Percentiles rank a stretch among this genome's conserved stretches.
Evolutionary conservation across 306 rosid genomes (phyloP).

Genomic region (Erythrophleum fordii): DNA sequence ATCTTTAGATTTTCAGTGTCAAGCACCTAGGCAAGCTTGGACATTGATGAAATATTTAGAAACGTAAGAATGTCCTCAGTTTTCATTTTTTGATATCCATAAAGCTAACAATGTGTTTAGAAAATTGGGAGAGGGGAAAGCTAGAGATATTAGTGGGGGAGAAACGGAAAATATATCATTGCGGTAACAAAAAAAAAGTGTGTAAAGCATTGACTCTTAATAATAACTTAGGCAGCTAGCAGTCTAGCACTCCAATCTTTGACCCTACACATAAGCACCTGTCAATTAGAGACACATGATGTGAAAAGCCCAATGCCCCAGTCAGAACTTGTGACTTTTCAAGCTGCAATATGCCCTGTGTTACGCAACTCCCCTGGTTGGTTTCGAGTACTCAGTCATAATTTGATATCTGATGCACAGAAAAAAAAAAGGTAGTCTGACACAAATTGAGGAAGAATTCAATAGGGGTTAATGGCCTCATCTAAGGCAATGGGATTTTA

Average conservation of each 20-base stretch:
- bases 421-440: background rate
- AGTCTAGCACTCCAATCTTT: no score
- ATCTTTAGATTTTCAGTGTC: no score
- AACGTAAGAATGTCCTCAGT: background rate
- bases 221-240: background rate
- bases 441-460: background rate
- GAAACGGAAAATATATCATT: no score
- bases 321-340: no score
- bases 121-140: no score
- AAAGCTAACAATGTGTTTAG: no score
- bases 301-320: no score
- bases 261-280: background rate
- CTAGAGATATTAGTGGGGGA: background rate
- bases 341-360: no score
- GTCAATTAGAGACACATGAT: background rate
- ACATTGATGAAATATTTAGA: background rate
- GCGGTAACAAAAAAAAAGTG: background rate
- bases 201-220: background rate
- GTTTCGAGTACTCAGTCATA: no score
- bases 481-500: no score
- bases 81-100: background rate
- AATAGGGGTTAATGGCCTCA: no score
- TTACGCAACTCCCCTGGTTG: no score
- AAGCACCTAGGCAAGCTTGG: conserved; percentile 4
- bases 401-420: background rate